A percentile compares a stretch with the other conserved stretches of the same genome.
phyloP scores from a whole-genome alignment of 2,329 filamentous ascomycete species.

The Penicillium sp. region DNA sequence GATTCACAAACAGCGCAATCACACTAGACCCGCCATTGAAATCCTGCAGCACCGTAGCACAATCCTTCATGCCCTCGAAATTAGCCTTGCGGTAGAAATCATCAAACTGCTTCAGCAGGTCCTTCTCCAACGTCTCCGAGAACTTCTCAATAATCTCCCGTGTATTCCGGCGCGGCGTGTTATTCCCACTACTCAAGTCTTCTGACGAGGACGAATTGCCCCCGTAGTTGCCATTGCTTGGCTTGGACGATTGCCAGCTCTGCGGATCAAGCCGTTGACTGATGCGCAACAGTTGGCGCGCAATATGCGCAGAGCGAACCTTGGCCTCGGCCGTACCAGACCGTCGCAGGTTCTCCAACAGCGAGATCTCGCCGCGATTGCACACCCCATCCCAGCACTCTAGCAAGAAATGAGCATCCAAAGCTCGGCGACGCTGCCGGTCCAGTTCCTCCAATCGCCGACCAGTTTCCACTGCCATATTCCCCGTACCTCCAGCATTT shows the following conservation, averaged over 20 bases:
- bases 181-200: constrained; percentile 55
- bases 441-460: constrained; percentile 93
- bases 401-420: constrained; percentile 93
- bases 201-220: constrained; percentile 33
- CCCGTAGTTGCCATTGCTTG: constrained; percentile 58
- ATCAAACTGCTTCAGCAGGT: constrained; percentile 94
- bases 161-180: constrained; percentile 63
- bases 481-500: constrained; percentile 66
- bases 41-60: constrained; percentile 88
- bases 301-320: constrained; percentile 91
- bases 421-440: constrained; percentile 83
- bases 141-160: constrained; percentile 96
- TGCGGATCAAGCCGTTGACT: constrained; percentile 85
- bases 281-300: constrained; percentile 90
- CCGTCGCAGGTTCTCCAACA: constrained; percentile 85
- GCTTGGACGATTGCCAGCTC: constrained; percentile 65
- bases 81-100: constrained; percentile 94
- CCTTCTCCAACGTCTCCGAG: constrained; percentile 92
- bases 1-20: constrained; percentile 95
- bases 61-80: constrained; percentile 98
- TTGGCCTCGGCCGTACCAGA: constrained; percentile 89
- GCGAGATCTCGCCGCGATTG: constrained; percentile 82
- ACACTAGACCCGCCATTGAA: constrained; percentile 97
- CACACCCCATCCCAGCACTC: constrained; percentile 97
- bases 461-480: constrained; percentile 92